These are phyloP conservation scores for Plasmodium gallinaceum DNA, from an alignment of 169 alveolate species.

Conservation along the genomic window DNA sequence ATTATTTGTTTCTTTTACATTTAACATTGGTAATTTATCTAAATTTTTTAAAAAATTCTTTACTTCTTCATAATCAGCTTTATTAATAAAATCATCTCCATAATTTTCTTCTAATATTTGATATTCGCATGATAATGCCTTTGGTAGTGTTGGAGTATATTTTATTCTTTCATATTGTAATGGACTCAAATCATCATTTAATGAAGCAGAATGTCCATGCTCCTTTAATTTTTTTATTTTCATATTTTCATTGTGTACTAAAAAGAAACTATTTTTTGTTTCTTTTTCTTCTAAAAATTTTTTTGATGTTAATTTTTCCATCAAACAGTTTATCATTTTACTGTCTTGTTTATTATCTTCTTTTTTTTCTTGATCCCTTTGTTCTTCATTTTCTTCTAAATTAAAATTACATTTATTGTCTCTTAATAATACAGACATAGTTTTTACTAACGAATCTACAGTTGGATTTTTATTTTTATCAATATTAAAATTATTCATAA, in stretches of 20 bases:
- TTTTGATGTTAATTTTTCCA: constrained; percentile 64
- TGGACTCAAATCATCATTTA: constrained; percentile 83
- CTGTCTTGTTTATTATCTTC: constrained; percentile 23
- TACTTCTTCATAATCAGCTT: constrained; percentile 77
- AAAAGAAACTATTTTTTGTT: constrained; percentile 42
- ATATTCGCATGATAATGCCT: constrained; percentile 76
- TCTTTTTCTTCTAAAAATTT: constrained; percentile 66
- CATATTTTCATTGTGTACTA: constrained; percentile 71
- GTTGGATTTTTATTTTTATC: constrained; percentile 14
- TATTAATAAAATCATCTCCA: constrained; percentile 79
- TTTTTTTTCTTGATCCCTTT: background rate
- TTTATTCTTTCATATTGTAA: constrained; percentile 81
- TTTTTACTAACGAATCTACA: constrained; percentile 2
- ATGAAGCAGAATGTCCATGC: constrained; percentile 82
- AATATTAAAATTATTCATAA: constrained; percentile 5
- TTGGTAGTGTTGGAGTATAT: constrained; percentile 80
- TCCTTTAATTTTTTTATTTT: constrained; percentile 78
- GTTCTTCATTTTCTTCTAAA: constrained; percentile 34
- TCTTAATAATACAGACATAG: constrained; percentile 41
- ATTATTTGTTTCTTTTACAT: constrained; percentile 75
- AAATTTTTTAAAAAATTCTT: constrained; percentile 72
- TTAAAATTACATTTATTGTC: constrained; percentile 46
- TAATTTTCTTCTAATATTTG: constrained; percentile 76
- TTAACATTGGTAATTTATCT: constrained; percentile 73
- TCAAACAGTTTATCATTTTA: constrained; percentile 67